Evolutionary conservation across 139 green algal species (phyloP), one percentile per base, ranked within the genome.

Genomic region (Micromonas commoda): DNA sequence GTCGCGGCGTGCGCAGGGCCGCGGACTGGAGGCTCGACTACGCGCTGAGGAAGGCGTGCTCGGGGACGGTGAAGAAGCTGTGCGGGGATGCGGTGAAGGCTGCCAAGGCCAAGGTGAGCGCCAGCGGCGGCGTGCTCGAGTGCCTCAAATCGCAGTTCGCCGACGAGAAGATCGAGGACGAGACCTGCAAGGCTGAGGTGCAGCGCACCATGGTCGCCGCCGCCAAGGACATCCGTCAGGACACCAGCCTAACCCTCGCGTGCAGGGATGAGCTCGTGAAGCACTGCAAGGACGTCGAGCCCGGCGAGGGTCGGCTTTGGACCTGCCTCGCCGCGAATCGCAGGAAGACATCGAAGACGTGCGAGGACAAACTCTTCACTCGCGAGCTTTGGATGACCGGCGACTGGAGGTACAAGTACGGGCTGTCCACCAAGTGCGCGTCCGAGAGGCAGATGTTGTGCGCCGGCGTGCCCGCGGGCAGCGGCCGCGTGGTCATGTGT

Each of bases 1-100:
- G 24, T 24, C 20, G 28, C 23, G 13, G 29, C 35, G 31, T 37
- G 31, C 16, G 33, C 2, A 61, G 51, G 19, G 45, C 29, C 69
- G 45, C 39, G 21, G 69, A 76, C 37, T 64, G 39, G 24, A 34
- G 69, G 3, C 37, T 76, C 35, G 69, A 76, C 69, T 76, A 45
- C 33, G 35, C 35, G 16, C n/a, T 61, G 24, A 34, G 69, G 3
- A 9, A 23, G 32, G 29, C 45, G 29, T 76, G 69, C 69, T 23
- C 23, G 69, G 69, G 35, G 28, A 37, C 33, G 32, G 51, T 61
- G 3, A 32, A 60, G 69, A 37, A 76, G 69, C 69, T 64, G 23
- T 76, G 69, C 69, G 31, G 23, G 9, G 33, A 61, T 3, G 45
- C 34, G 29, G 23, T 76, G 9, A 61, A 76, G 33, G 9, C 33